Evolutionary conservation across 1,139 yeast genomes (phyloP).

Genomic region (Yamadazyma kanchanaburiensis): DNA sequence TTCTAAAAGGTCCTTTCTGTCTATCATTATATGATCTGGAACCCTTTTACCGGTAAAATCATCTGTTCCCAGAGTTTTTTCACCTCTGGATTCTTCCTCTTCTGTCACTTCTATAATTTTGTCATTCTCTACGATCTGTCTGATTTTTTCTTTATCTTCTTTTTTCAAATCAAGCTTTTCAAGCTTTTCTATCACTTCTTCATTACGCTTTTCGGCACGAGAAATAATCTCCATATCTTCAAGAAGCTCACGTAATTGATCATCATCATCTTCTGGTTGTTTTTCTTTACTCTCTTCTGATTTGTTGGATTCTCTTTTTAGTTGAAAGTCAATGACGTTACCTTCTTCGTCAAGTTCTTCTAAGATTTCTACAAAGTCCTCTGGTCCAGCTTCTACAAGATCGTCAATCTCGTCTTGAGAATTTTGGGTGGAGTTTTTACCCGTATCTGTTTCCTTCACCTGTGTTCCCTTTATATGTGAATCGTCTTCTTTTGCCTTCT

Average conservation of each 20-base stretch:
- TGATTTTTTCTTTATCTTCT: conserved; percentile 50
- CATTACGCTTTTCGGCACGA: not conserved
- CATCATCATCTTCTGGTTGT: conserved; percentile 11
- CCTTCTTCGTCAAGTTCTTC: conserved; percentile 85
- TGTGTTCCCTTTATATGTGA: too few relatives aligned
- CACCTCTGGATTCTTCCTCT: conserved; percentile 2
- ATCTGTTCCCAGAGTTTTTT: conserved; percentile 1
- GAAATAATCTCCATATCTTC: conserved; percentile 47
- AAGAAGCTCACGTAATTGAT: conserved; percentile 41
- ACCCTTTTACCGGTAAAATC: not conserved
- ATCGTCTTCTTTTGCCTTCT: too few relatives aligned
- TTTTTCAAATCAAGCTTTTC: conserved; percentile 41
- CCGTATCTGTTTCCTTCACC: too few relatives aligned
- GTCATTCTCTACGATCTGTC: conserved; percentile 18
- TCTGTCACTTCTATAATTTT: conserved; percentile 5
- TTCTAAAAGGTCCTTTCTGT: conserved; percentile 29
- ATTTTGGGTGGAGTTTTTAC: too few relatives aligned
- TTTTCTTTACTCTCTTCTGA: too few relatives aligned
- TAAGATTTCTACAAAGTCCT: conserved; percentile 60
- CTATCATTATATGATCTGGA: conserved; percentile 18
- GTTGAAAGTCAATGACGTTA: conserved; percentile 45
- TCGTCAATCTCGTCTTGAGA: too few relatives aligned
- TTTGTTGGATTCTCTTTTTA: too few relatives aligned
- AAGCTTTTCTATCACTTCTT: conserved; percentile 20
- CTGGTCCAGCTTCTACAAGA: conserved; percentile 3